A percentile compares a stretch with the other conserved stretches of the same genome.
Conservation (phyloP, 768 basidiomycete genomes). For the Lentinus tigrinus region DNA sequence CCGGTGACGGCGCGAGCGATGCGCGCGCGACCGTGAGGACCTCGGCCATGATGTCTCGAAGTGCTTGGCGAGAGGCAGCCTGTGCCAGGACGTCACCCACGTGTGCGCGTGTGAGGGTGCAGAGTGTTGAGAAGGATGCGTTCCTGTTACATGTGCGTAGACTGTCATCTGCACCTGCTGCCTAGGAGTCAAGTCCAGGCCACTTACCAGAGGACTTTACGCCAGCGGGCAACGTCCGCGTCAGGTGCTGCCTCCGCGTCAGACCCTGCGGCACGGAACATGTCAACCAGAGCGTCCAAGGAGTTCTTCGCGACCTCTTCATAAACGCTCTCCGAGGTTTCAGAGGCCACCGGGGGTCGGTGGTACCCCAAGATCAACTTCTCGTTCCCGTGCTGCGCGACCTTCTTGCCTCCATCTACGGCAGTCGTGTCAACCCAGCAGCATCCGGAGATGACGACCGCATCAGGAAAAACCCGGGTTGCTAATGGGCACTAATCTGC, state of each 20-base stretch:
- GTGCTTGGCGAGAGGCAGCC: slow-evolving; percentile 15
- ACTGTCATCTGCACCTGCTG: not conserved
- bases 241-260: slow-evolving; percentile 23
- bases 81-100: slow-evolving; percentile 27
- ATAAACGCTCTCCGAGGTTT: not conserved
- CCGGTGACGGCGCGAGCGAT: slow-evolving; percentile 8
- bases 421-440: slow-evolving; percentile 34
- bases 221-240: slow-evolving; percentile 30
- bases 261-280: slow-evolving; percentile 23
- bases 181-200: not conserved
- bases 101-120: slow-evolving; percentile 26
- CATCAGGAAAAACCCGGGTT: not conserved
- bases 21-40: slow-evolving; percentile 30
- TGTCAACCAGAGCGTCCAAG: slow-evolving; percentile 19
- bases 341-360: slow-evolving; percentile 7
- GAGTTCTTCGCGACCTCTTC: slow-evolving; percentile 5
- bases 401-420: slow-evolving; percentile 25
- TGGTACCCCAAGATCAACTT: slow-evolving; percentile 30
- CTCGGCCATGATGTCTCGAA: slow-evolving; percentile 30
- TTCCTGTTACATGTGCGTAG: slow-evolving; percentile 23
- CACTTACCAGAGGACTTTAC: slow-evolving; percentile 30
- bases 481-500: not conserved
- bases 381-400: slow-evolving; percentile 29
- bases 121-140: slow-evolving; percentile 31
- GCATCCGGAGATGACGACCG: slow-evolving; percentile 31